Base-by-base conservation (phyloP, 805 yeast genomes). In the Barnettozyma pratensis region DNA sequence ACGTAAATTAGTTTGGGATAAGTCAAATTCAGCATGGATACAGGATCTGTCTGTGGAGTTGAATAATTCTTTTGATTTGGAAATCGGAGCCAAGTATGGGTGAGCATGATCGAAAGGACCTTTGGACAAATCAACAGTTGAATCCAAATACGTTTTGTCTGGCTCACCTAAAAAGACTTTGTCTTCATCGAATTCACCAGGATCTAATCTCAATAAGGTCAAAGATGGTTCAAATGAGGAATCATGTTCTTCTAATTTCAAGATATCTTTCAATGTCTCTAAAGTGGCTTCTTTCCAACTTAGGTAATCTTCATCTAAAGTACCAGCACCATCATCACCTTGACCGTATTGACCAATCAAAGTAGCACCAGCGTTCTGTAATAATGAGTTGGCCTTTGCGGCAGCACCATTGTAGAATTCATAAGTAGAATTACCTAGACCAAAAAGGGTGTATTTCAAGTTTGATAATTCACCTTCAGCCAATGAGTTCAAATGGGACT, bases 301-400 rank as follows among this genome's bases (percentile, higher is more conserved):
- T 62, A 94, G 70, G 67, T 80, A 92, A 69, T 94, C 98, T 69
- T 92, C 99, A 67, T 92, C 98, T 76, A 92, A 81, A 47, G 96
- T 80, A 46, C 96, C 98, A 53, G 79, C 77, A 60, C 97, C 98
- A 64, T 92, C 99, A 64, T 92, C 99, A 66, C 97, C 99, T 66
- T 81, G 80, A 42, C 98, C 98, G 51, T 79, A 76, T n/a, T 72
- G 73, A 42, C 94, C 96, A 48, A 94, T 68, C 42, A 82, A 66
- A 39, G 75, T 73, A 30, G 94, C 97, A 46, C 92, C 91, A 37
- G 87, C 83, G 29, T 71, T 74, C 48, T 69, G 69, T 45, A 81
- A 69, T 27, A 75, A 65, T 51, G 74, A 73, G 48, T 75, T 67
- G 42, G 80, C 72, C 59, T 80, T 80, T 51, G 80, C 80, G 37